Base-by-base conservation (phyloP, 371 early-diverging fungal genomes). In the Batkoa obscura region DNA sequence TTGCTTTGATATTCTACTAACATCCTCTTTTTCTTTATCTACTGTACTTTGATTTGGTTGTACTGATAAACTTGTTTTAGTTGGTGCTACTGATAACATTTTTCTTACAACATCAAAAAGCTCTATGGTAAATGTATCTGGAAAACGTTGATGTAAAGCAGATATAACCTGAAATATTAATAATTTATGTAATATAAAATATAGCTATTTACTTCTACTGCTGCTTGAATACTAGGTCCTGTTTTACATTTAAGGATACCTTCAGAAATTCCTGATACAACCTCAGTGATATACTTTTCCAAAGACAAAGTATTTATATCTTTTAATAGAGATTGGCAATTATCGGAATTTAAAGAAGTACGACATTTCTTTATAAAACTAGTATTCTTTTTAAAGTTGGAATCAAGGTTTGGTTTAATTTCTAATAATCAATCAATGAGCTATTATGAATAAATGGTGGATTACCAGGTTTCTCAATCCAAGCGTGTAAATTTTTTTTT, bases 271-370 rank as follows among this genome's bases (percentile, higher is more conserved):
- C 90, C 82, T 1, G 79, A 71, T 2, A 84, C 90, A 17, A 93
- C 76, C 73, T 97, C 98, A 36, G 83, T 80, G 58, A 94, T 75
- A 66, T 94, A 97, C 64, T 95, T 97, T 63, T 92, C 95, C n/a
- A 95, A 75, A 58, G 83, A 87, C 33, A 97, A 73, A 41, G 81
- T 72, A 34, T 76, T 72, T 37, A 94, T 75, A 62, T 96, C 97
- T 48, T 86, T 83, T 38, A 84, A 64, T 3, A 94, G 67, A 55
- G 81, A 74, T 2, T 72, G 64, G 0, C 71, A 62, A 35, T 75
- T 75, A 55, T 92, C 91, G 13, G 81, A 77, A 17, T 84, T 81
- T 55, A 95, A 68, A 31, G 79, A 75, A 0, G 88, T 72, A 59
- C 85, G 85, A 65, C 93, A 84, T 65, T 90, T 92, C 62, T 90